Evolutionary conservation across 192 early-diverging fungal species (phyloP).

Genomic region (Backusella circina): DNA sequence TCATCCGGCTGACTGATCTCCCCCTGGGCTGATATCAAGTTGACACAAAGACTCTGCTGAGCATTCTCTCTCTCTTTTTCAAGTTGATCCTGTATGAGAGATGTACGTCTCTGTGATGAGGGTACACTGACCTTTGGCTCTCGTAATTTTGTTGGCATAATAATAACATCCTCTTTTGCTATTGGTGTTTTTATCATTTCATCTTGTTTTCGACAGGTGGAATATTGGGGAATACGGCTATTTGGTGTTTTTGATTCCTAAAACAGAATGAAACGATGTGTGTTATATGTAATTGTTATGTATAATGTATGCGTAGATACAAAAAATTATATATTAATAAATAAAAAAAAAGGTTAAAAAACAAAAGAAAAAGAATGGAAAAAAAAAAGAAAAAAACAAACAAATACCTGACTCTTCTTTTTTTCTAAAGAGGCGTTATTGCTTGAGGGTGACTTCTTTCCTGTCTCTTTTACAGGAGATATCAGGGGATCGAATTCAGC

Average conservation of each 20-base stretch:
- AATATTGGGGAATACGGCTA: neutral
- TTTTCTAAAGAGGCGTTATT: neutral
- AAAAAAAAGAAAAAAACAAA: neutral
- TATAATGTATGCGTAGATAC: neutral
- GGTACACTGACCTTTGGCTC: neutral
- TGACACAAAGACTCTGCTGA: neutral
- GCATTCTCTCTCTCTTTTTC: slow-evolving; percentile 9
- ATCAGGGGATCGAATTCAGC: slow-evolving; percentile 15
- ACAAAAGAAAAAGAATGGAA: neutral
- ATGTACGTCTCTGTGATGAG: neutral
- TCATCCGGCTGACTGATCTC: slow-evolving; percentile 8
- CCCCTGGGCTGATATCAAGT: slow-evolving; percentile 11
- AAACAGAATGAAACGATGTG: neutral
- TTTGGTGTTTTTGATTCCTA: neutral
- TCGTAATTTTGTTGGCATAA: neutral
- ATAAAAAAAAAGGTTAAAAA: neutral
- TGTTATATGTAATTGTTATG: neutral
- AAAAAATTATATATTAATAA: neutral
- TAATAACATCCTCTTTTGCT: neutral
- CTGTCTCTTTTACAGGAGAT: slow-evolving; percentile 3
- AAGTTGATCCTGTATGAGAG: slow-evolving; percentile 12
- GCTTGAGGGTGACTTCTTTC: neutral
- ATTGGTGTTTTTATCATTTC: neutral
- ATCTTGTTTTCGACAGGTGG: neutral
- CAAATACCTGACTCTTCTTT: slow-evolving; percentile 2